Percentiles rank a stretch among this genome's conserved stretches.
Evolutionary conservation across 306 rosid genomes (phyloP).

Genomic region (Castanea crenata): DNA sequence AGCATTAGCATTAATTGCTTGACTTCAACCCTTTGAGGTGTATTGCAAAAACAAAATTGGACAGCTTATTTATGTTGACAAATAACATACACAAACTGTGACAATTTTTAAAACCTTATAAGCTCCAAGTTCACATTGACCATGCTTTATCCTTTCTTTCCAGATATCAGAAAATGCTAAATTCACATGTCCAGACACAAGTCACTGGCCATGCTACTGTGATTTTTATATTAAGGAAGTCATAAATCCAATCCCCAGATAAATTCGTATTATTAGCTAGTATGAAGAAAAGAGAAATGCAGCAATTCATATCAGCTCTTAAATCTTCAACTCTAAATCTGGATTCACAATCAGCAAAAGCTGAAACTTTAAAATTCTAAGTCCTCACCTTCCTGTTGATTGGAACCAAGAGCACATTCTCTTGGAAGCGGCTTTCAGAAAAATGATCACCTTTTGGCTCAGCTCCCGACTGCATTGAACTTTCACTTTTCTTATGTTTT

Average conservation of each 20-base stretch:
- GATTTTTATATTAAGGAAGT: too few species aligned
- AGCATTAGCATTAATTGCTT: too few species aligned
- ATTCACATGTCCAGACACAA: too few species aligned
- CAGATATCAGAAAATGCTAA: too few species aligned
- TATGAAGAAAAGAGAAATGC: neutral
- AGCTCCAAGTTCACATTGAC: too few species aligned
- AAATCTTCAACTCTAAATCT: neutral
- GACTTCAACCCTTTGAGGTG: too few species aligned
- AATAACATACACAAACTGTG: too few species aligned
- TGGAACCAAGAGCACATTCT: conserved; percentile 30
- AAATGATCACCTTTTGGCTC: conserved; percentile 31
- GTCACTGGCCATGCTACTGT: too few species aligned
- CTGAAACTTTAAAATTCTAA: neutral
- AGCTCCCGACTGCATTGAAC: conserved; percentile 16
- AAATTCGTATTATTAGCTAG: neutral
- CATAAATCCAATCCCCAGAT: neutral
- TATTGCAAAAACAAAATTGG: too few species aligned
- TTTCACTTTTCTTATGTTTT: conserved; percentile 36
- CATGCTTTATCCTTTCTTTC: too few species aligned
- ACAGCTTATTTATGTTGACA: too few species aligned
- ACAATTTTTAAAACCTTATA: too few species aligned
- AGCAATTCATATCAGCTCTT: neutral
- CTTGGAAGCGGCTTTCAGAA: conserved; percentile 35
- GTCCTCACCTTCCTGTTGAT: conserved; percentile 54
- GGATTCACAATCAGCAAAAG: conserved; percentile 3